Evolutionary conservation across 1,284 basidiomycete genomes (phyloP).

Genomic region (Cerrena zonata): DNA sequence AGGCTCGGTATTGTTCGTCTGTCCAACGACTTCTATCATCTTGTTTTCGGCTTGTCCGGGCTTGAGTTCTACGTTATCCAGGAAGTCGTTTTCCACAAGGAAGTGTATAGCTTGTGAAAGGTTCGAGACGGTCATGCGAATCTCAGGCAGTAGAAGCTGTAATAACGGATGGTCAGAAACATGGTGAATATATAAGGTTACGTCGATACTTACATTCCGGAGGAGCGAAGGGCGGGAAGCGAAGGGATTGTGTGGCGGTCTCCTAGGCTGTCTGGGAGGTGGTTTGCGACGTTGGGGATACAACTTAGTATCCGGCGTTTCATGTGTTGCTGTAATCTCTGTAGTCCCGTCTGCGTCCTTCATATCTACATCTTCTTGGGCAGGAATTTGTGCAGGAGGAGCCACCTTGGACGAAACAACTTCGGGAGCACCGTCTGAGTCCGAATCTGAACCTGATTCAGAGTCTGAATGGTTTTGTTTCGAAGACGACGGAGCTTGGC

Average conservation of each 20-base stretch:
- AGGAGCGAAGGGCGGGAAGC: constrained; percentile 61
- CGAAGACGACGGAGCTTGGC: not conserved
- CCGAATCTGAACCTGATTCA: constrained; percentile 19
- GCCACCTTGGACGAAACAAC: constrained; percentile 53
- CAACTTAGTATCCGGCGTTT: not conserved
- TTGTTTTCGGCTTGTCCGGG: constrained; percentile 74
- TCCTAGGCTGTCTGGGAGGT: constrained; percentile 45
- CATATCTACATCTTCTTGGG: constrained; percentile 12
- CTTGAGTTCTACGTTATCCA: constrained; percentile 75
- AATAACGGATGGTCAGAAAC: not conserved
- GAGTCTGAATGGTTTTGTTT: not conserved
- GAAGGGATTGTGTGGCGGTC: constrained; percentile 61
- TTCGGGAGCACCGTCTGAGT: constrained; percentile 51
- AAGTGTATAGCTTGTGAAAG: constrained; percentile 91
- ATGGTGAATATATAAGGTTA: not conserved
- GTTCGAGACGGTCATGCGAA: constrained; percentile 85
- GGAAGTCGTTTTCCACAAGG: constrained; percentile 86
- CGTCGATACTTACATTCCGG: constrained; percentile 65
- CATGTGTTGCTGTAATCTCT: not conserved
- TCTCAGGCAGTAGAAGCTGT: constrained; percentile 65
- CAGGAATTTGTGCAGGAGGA: constrained; percentile 8
- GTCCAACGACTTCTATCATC: constrained; percentile 53
- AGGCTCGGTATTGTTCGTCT: too few species aligned
- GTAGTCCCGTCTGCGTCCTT: constrained; percentile 7
- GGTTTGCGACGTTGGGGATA: constrained; percentile 19